Evolutionary conservation across 2,329 filamentous ascomycete genomes (phyloP).

Genomic region (Penicillium polonicum): DNA sequence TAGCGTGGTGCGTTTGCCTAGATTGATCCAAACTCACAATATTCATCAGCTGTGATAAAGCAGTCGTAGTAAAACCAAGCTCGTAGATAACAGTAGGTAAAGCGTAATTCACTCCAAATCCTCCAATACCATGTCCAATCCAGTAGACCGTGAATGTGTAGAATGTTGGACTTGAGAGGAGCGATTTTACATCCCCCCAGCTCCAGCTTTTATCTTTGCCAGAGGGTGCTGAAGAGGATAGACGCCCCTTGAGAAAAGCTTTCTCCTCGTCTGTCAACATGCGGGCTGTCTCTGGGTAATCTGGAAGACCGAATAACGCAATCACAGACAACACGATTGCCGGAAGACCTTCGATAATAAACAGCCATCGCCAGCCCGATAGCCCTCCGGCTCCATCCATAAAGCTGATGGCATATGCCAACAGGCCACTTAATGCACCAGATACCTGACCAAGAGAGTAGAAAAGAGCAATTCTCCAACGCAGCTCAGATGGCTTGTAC

Average conservation of each 20-base stretch:
- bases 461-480: constrained; percentile 40
- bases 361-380: constrained; percentile 42
- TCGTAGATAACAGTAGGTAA: constrained; percentile 47
- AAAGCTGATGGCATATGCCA: constrained; percentile 41
- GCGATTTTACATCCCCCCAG: constrained; percentile 27
- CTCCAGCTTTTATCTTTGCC: constrained; percentile 37
- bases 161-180: constrained; percentile 38
- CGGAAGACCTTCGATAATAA: constrained; percentile 40
- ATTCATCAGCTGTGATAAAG: constrained; percentile 47
- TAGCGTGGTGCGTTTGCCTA: not conserved
- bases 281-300: constrained; percentile 34
- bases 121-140: constrained; percentile 46
- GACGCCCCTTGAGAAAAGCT: constrained; percentile 23
- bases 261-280: constrained; percentile 33
- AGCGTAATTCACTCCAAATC: constrained; percentile 43
- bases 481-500: constrained; percentile 40
- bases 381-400: constrained; percentile 36
- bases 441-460: constrained; percentile 40
- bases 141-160: constrained; percentile 43
- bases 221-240: constrained; percentile 31
- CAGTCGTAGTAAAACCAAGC: constrained; percentile 44
- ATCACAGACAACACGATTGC: constrained; percentile 33
- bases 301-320: constrained; percentile 33
- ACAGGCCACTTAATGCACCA: constrained; percentile 33
- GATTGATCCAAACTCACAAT: constrained; percentile 26